These are phyloP conservation scores for Triticum monococcum DNA, from an alignment of 176 grass and related monocot species.

Conservation along the genomic window DNA sequence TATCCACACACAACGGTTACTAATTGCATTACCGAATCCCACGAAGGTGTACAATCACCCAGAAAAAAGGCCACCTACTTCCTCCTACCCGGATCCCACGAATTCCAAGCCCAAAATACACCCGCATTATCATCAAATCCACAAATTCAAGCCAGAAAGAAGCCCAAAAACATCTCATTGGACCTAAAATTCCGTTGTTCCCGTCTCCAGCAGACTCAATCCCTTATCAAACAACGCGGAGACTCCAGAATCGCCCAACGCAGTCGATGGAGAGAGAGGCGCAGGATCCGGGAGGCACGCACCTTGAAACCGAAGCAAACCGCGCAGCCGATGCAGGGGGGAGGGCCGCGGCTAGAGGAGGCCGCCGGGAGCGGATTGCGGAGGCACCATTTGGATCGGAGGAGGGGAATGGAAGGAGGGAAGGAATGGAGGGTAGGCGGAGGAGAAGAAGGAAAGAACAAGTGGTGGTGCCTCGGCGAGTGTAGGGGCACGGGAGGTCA, in stretches of 20 bases:
- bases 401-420: not conserved
- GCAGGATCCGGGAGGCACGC: conserved; percentile 32
- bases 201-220: not conserved
- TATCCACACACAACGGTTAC: not conserved
- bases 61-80: not conserved
- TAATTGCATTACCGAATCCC: not conserved
- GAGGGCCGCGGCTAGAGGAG: conserved; percentile 3
- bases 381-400: conserved; percentile 41
- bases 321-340: not conserved
- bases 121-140: not conserved
- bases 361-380: not conserved
- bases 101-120: conserved; percentile 6
- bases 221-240: not conserved
- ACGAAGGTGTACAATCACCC: not conserved
- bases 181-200: not conserved
- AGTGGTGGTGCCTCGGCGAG: conserved; percentile 39
- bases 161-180: not conserved
- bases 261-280: not conserved
- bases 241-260: not conserved
- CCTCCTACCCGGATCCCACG: conserved; percentile 3
- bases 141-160: not conserved
- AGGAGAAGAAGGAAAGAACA: conserved; percentile 34
- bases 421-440: not conserved
- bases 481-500: conserved; percentile 12
- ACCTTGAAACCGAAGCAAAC: conserved; percentile 26